These are phyloP conservation scores for Tetrahymena borealis DNA, from an alignment of 73 alveolate species.

Conservation along the genomic window DNA sequence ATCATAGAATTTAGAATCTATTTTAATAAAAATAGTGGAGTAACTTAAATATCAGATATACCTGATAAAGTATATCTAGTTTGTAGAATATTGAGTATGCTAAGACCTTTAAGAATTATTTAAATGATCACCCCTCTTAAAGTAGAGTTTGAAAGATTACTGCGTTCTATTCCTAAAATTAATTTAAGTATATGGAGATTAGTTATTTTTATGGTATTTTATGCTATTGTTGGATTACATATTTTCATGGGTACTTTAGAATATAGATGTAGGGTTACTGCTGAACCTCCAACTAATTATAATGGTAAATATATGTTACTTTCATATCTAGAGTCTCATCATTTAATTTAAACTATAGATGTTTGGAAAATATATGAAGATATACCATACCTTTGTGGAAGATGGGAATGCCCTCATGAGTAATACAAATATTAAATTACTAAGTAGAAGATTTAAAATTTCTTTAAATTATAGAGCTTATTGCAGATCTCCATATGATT, in stretches of 20 bases:
- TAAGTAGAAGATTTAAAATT: neutral
- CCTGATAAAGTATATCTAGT: neutral
- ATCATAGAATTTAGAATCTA: neutral
- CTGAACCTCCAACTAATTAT: constrained; percentile 1
- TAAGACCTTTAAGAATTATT: constrained; percentile 16
- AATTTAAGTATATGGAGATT: neutral
- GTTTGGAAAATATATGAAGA: constrained; percentile 10
- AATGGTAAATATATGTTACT: neutral
- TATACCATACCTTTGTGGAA: constrained; percentile 2
- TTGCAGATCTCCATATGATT: constrained; percentile 24
- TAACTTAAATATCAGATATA: neutral
- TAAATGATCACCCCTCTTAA: constrained; percentile 8
- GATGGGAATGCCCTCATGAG: constrained; percentile 33
- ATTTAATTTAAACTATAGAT: neutral
- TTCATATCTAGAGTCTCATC: neutral
- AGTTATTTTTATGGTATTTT: constrained; percentile 14
- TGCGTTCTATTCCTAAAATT: constrained; percentile 11
- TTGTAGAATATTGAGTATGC: constrained; percentile 13
- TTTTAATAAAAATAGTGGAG: neutral
- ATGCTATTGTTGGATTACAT: constrained; percentile 15
- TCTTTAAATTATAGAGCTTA: neutral
- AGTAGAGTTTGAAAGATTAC: neutral
- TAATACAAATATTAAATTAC: neutral
- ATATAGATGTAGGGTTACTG: constrained; percentile 19
- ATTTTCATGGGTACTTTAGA: constrained; percentile 23